Evolutionary conservation across 257 asterid genomes (phyloP), one percentile per base, ranked within the genome.

Genomic region (Lycium ferocissimum): DNA sequence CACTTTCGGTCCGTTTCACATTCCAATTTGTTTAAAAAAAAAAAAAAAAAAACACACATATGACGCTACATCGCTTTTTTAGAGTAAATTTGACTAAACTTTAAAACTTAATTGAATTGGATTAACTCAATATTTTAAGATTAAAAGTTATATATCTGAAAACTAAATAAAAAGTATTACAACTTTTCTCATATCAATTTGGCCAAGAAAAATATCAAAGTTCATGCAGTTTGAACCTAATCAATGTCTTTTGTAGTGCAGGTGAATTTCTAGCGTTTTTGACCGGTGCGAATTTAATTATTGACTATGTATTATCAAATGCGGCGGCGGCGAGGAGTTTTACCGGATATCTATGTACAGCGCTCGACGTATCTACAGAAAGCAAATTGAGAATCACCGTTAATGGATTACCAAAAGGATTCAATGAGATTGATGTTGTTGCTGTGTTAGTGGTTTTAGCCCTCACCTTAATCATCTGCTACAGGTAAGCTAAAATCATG

Each of bases 311-410:
- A 6, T 49, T 96, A 86, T 96, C 99, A 80, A 96, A 96, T 87
- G 99, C 99, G 14, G 99, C 98, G 0, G 98, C 92, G 84, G 98
- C 99, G 35, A 92, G 99, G 85, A 92, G 98, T 10, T 94, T 96
- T 92, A 96, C 99, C 3, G 93, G 90, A 10, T 96, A 96, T 83
- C 81, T 95, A 2, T 93, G 91, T 86, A 92, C 97, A 7, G 97
- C 97, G 0, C 9, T 95, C 0, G 99, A 98, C 14, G 12, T 93
- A 26, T 87, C 95, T 5, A 10, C 88, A 0, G 89, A 87, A 40
- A 80, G 89, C 0, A 87, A 88, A 22, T 87, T 95, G 65, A 85
- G 98, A 85, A 78, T 96, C 88, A 87, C 92, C 40, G 62, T 93
- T 70, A 81, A 58, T 63, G 86, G 83, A 40, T 88, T 96, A 10